Base-by-base conservation (phyloP, 495 filamentous ascomycete genomes). In the Diplogelasinospora grovesii region DNA sequence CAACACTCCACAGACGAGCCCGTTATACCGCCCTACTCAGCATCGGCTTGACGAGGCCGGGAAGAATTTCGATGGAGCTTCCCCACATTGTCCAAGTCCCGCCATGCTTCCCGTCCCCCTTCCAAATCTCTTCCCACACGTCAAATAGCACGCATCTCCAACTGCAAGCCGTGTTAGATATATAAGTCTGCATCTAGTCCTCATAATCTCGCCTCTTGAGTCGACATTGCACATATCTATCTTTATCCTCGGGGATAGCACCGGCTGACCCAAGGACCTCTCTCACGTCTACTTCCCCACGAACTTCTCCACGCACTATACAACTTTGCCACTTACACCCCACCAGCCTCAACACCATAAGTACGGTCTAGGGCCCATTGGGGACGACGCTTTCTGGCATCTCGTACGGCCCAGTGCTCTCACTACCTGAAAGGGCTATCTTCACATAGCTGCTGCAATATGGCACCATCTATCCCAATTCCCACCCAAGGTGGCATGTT, bases 401-500 rank as follows among this genome's bases (percentile, higher is more conserved):
- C n/a, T n/a, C n/a, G n/a, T n/a, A n/a, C n/a, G n/a, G n/a, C n/a
- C n/a, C n/a, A n/a, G n/a, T n/a, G n/a, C n/a, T n/a, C n/a, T n/a
- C n/a, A n/a, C n/a, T n/a, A n/a, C n/a, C n/a, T n/a, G n/a, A n/a
- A n/a, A n/a, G n/a, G n/a, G n/a, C n/a, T n/a, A n/a, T n/a, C n/a
- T 21, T 22, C 21, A n/a, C 37, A 38, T 15, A 45, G 33, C 21
- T 24, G 22, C 20, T 43, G 53, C n/a, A 63, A 29, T 26, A 72
- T 72, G 69, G 69, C 69, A 18, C 69, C 69, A 18, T 59, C 64
- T 38, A 69, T 71, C 37, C 60, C 66, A 14, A 52, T 70, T 48
- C 63, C 69, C 39, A 59, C 69, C 19, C 69, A 72, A 46, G 67
- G 69, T 52, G 69, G 69, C 53, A 72, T 72, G 69, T 72, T 72